These are phyloP conservation scores for Bromus sterilis DNA, from an alignment of 176 grass and related monocot species.

Conservation along the genomic window DNA sequence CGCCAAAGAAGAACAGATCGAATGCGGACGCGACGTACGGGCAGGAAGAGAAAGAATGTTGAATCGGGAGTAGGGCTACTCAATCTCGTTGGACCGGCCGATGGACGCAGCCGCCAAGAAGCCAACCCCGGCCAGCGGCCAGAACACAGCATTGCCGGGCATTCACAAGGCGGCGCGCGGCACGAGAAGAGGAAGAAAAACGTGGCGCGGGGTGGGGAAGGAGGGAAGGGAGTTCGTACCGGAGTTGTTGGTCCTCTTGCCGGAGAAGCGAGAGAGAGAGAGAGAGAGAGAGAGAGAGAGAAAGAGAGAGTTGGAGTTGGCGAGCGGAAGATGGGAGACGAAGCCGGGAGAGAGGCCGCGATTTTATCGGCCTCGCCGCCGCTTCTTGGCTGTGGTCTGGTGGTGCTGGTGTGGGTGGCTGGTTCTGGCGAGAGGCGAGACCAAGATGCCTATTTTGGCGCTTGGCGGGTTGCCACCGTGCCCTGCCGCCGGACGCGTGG, in stretches of 20 bases:
- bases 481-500: not conserved
- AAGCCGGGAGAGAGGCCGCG: constrained; percentile 6
- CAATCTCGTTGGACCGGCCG: not conserved
- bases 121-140: too few species aligned
- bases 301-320: not conserved
- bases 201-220: not conserved
- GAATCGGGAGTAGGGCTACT: not conserved
- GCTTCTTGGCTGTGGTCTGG: not conserved
- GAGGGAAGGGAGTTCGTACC: not conserved
- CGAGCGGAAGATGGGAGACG: not conserved
- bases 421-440: not conserved
- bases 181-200: not conserved
- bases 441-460: not conserved
- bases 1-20: not conserved
- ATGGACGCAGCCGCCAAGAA: not conserved
- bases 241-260: not conserved
- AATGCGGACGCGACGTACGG: not conserved
- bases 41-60: not conserved
- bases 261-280: not conserved
- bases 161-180: not conserved
- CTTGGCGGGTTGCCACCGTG: not conserved
- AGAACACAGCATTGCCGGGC: not conserved
- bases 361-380: constrained; percentile 12
- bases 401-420: constrained; percentile 1
- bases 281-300: not conserved